Evolutionary conservation across 1,139 yeast genomes (phyloP), one percentile per base, ranked within the genome.

Genomic region (Saccharomyces hybrid): DNA sequence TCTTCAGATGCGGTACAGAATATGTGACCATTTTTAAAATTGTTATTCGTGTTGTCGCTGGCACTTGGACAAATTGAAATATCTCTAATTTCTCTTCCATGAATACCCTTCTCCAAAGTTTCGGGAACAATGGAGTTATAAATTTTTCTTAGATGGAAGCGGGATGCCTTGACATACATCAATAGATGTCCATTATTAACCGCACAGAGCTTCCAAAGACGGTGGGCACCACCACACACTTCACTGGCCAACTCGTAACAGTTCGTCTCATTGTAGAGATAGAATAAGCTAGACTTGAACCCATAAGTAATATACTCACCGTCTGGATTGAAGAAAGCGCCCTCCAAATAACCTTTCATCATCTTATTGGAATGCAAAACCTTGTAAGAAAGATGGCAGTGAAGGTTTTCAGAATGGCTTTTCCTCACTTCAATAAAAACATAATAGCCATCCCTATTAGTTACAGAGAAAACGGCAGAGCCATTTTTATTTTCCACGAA

Each of bases 191-290:
- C n/a, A n/a, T n/a, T n/a, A n/a, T n/a, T n/a, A n/a, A n/a, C n/a
- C n/a, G n/a, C n/a, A n/a, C n/a, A n/a, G 34, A 64, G 53, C 48
- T 77, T 75, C 97, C 97, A 93, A 57, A 82, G 80, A 59, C 98
- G 76, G 65, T 91, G 97, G 2, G 93, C 81, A 1, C 98, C 98
- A 26, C 98, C 98, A 69, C 98, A 93, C n/a, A 78, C 71, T 58
- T 83, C 88, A 57, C 81, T 80, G 54, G 80, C 75, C 3, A 88
- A 68, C 66, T 90, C 97, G 52, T 79, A 76, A 61, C 88, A 91
- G 47, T 78, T 75, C 0, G 91, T 82, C 65, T 89, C 96, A 66
- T 91, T 88, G 85, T 91, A 89, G 25, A 89, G 72, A 63, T 84
- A 87, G 67, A 93, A 90, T 52, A 78, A 73, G 51, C 86, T 85